Conservation (phyloP, 2,329 filamentous ascomycete species). For the Blastomyces silverae region DNA sequence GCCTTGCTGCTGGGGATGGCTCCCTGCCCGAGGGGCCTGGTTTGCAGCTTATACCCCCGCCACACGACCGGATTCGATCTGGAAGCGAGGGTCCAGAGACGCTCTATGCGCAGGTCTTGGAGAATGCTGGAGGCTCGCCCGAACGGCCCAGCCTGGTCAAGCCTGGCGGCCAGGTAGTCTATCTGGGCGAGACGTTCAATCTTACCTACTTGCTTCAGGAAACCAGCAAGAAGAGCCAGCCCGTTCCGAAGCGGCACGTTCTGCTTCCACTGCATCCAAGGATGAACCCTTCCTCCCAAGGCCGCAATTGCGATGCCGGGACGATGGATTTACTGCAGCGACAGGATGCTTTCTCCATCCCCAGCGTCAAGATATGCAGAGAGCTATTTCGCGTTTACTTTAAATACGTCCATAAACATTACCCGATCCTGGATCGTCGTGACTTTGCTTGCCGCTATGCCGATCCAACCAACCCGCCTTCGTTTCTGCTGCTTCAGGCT, state of each 20-base stretch:
- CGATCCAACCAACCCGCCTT: slow-evolving; percentile 10
- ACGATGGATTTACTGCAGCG: slow-evolving; percentile 11
- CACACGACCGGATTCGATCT: slow-evolving; percentile 2
- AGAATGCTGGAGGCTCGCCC: slow-evolving; percentile 9
- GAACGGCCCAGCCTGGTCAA: slow-evolving; percentile 12
- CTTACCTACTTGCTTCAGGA: slow-evolving; percentile 10
- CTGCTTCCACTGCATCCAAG: slow-evolving; percentile 8
- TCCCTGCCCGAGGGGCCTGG: neutral
- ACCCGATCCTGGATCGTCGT: slow-evolving; percentile 11
- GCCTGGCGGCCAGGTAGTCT: slow-evolving; percentile 11
- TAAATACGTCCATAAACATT: slow-evolving; percentile 12
- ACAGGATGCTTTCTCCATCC: slow-evolving; percentile 12
- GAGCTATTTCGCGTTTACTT: slow-evolving; percentile 13
- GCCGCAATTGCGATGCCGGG: slow-evolving; percentile 9
- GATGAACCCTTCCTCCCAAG: slow-evolving; percentile 4
- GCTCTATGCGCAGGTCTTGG: slow-evolving; percentile 12
- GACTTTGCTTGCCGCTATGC: slow-evolving; percentile 12
- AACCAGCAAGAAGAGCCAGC: slow-evolving; percentile 8
- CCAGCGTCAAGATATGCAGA: slow-evolving; percentile 9
- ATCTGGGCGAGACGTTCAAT: slow-evolving; percentile 12
- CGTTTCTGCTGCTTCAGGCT: slow-evolving; percentile 8
- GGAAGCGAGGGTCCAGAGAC: slow-evolving; percentile 10
- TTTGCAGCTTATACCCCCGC: neutral
- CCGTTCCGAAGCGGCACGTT: slow-evolving; percentile 6
- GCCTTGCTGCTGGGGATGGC: neutral